Conservation (phyloP, 768 basidiomycete species). For the Calocera viscosa region DNA sequence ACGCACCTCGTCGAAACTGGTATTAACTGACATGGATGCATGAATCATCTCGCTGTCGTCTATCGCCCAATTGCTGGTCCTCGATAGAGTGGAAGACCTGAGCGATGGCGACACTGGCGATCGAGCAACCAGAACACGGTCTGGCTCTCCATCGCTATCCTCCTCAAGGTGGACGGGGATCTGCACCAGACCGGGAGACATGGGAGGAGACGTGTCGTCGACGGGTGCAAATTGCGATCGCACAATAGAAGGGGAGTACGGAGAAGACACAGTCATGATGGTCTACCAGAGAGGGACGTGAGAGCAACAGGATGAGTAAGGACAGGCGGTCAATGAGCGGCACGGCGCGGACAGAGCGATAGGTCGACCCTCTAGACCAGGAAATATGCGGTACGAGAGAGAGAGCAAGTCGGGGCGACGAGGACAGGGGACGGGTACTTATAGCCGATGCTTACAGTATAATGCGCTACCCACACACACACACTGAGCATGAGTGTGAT, state of each 20-base stretch:
- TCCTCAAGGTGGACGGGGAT: neutral
- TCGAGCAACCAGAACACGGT: neutral
- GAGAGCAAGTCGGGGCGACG: neutral
- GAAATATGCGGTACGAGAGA: neutral
- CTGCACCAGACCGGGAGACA: neutral
- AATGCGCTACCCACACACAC: slow-evolving; percentile 1
- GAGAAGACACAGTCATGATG: slow-evolving; percentile 3
- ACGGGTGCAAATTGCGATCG: slow-evolving; percentile 5
- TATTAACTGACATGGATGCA: neutral
- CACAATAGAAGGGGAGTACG: neutral
- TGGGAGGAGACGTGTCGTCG: neutral
- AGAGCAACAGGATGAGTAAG: neutral
- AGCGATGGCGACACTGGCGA: neutral
- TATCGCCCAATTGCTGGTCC: neutral
- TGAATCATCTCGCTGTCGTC: neutral
- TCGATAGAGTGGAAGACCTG: neutral
- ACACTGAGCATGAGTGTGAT: slow-evolving; percentile 4
- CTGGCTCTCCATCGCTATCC: slow-evolving; percentile 3
- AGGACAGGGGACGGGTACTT: neutral
- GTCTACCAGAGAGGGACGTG: neutral
- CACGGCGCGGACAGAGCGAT: neutral
- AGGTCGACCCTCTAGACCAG: neutral
- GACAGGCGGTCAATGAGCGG: neutral
- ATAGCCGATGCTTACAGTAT: neutral
- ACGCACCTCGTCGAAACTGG: neutral